Evolutionary conservation across 2,329 filamentous ascomycete species (phyloP), one percentile per base, ranked within the genome.

Genomic region (Dothideomycetes sp.): DNA sequence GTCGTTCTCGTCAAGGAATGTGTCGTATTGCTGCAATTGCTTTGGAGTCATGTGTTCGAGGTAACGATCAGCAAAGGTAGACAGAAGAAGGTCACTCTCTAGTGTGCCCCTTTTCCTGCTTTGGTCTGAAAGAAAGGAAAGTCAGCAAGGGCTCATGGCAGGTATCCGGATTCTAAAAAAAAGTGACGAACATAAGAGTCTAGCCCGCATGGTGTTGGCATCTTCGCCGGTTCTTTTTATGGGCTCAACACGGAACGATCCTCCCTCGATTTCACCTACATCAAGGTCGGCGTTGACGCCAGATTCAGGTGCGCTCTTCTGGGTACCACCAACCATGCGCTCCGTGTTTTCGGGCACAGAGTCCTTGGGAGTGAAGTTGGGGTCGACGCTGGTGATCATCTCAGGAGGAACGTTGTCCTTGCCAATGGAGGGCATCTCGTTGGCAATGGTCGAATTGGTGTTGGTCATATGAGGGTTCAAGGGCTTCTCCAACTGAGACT

Each of bases 81-180:
- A 94, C 51, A 96, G 82, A 48, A 98, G 78, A 41, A 98, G 84
- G 62, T 98, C 91, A 49, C 84, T 88, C 63, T 98, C 91, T 58
- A 96, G 80, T 51, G 84, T 96, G 52, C 91, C 91, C 60, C 91
- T 80, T 67, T 98, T 98, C 53, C 91, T 84, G 63, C 84, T 91
- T 68, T 98, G 91, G 69, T 98, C 89, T 95, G 55, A 41, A 19
- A 13, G 12, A 11, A 27, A 17, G 4, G 12, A 19, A 29, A 19
- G 51, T 57, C 47, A 57, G 54, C 43, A 25, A 9, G 4, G 15
- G 48, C 33, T 44, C 25, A 23, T 6, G 18, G 20, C 15, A 6
- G 12, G 22, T 12, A 25, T 33, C n/a, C 28, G 32, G 32, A 37
- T 44, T 40, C 44, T 16, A 36, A 37, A 34, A 27, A 33, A 25